phyloP scores from a whole-genome alignment of 441 rosid species.

The Mallotus japonicus region DNA sequence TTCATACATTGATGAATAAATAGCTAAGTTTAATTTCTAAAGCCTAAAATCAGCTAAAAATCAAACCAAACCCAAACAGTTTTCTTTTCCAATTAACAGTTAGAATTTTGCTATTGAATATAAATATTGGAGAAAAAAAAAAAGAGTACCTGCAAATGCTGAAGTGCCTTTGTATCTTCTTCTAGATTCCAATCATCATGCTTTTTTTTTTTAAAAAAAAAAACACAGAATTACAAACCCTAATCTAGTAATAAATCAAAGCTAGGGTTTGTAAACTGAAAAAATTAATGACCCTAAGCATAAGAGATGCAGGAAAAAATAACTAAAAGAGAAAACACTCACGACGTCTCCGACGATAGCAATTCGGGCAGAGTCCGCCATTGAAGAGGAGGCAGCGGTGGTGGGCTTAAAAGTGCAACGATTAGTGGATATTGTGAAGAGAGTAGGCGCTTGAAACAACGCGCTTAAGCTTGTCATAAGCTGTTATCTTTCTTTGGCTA shows the following conservation, averaged over 20 bases:
- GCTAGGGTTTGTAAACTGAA: slow-evolving; percentile 20
- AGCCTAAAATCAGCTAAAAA: too few relatives aligned
- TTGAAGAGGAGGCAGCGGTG: slow-evolving; percentile 16
- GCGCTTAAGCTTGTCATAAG: slow-evolving; percentile 22
- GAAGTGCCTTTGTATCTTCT: slow-evolving; percentile 83
- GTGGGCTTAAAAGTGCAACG: not conserved
- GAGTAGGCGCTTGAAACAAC: slow-evolving; percentile 20
- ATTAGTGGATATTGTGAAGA: not conserved
- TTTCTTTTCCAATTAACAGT: not conserved
- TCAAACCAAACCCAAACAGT: too few relatives aligned
- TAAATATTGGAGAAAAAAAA: not conserved
- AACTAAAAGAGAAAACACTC: slow-evolving; percentile 11
- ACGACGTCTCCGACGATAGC: slow-evolving; percentile 84
- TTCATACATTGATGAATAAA: too few relatives aligned
- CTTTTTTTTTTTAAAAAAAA: slow-evolving; percentile 31
- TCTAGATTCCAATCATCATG: slow-evolving; percentile 75
- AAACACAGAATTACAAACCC: not conserved
- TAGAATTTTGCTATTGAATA: not conserved
- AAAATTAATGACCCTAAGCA: not conserved
- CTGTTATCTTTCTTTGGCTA: too few relatives aligned
- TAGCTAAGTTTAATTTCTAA: too few relatives aligned
- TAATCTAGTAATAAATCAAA: not conserved
- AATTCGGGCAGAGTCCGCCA: slow-evolving; percentile 58
- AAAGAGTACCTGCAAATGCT: slow-evolving; percentile 48
- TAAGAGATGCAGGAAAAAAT: not conserved